These are phyloP conservation scores for Chaetomium cochliodes DNA, from an alignment of 495 filamentous ascomycete species.

Conservation along the genomic window DNA sequence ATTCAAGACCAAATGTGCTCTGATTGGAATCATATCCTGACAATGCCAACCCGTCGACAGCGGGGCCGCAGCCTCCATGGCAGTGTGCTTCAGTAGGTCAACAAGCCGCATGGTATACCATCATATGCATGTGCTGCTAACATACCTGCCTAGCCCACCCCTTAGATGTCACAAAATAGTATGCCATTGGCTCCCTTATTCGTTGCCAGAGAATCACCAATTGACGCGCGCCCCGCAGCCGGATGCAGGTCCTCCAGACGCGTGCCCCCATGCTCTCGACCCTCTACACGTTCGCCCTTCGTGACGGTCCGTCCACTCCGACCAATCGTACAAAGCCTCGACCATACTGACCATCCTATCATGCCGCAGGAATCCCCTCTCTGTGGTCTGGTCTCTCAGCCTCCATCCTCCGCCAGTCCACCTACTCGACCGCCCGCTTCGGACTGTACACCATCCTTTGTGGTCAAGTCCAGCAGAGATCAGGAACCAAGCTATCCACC, in stretches of 20 bases:
- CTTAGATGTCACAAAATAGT: slow-evolving; percentile 45
- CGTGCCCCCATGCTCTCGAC: slow-evolving; percentile 38
- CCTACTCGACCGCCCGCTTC: slow-evolving; percentile 43
- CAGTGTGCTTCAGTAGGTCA: slow-evolving; percentile 44
- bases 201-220: neutral
- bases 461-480: slow-evolving; percentile 27
- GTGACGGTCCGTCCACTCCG: slow-evolving; percentile 33
- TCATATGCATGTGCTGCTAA: neutral
- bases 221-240: slow-evolving; percentile 24
- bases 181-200: slow-evolving; percentile 13
- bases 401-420: slow-evolving; percentile 43
- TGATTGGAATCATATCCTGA: neutral
- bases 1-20: no score
- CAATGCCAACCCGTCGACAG: slow-evolving; percentile 20
- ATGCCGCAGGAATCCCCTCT: slow-evolving; percentile 31
- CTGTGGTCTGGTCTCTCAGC: slow-evolving; percentile 43
- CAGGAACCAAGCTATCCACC: slow-evolving; percentile 28
- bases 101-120: neutral
- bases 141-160: slow-evolving; percentile 34
- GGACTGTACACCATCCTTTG: slow-evolving; percentile 39
- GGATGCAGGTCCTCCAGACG: slow-evolving; percentile 42
- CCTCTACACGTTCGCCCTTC: slow-evolving; percentile 36
- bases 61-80: slow-evolving; percentile 43
- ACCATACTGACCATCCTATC: neutral
- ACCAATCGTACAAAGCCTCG: neutral